phyloP scores from a whole-genome alignment of 1,284 basidiomycete species.

The Coniophora puteana region DNA sequence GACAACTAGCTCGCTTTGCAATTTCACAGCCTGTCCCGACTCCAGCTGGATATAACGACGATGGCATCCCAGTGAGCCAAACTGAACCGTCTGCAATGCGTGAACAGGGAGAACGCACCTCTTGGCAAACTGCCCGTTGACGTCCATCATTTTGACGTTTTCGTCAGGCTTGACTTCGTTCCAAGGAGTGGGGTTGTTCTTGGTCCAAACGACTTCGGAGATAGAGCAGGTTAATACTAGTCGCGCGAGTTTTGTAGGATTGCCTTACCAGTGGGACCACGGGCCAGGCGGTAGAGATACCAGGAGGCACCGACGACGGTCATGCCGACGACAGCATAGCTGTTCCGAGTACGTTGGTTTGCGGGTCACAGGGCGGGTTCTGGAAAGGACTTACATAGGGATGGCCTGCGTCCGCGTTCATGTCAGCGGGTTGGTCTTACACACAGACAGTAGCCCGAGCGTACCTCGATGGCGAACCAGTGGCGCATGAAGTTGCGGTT shows the following conservation, averaged over 20 bases:
- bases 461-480: slow-evolving; percentile 81
- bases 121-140: slow-evolving; percentile 72
- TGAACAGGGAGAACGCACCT: slow-evolving; percentile 37
- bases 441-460: slow-evolving; percentile 15
- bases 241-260: neutral
- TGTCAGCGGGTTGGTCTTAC: no score
- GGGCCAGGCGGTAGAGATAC: slow-evolving; percentile 71
- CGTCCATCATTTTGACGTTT: slow-evolving; percentile 63
- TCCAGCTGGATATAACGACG: slow-evolving; percentile 48
- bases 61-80: slow-evolving; percentile 8
- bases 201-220: slow-evolving; percentile 71
- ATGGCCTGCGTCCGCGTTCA: slow-evolving; percentile 50
- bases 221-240: slow-evolving; percentile 4
- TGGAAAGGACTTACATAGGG: slow-evolving; percentile 58
- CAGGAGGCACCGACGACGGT: slow-evolving; percentile 64
- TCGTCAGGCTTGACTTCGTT: slow-evolving; percentile 70
- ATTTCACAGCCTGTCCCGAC: slow-evolving; percentile 62
- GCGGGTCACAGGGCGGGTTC: slow-evolving; percentile 4
- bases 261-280: slow-evolving; percentile 60
- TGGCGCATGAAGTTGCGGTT: slow-evolving; percentile 54
- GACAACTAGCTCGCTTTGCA: slow-evolving; percentile 8
- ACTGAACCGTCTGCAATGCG: no score
- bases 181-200: slow-evolving; percentile 78
- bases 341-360: slow-evolving; percentile 29
- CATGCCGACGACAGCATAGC: slow-evolving; percentile 67